Base-by-base conservation (phyloP, 139 green algal species). In the Chloropicon primus region DNA sequence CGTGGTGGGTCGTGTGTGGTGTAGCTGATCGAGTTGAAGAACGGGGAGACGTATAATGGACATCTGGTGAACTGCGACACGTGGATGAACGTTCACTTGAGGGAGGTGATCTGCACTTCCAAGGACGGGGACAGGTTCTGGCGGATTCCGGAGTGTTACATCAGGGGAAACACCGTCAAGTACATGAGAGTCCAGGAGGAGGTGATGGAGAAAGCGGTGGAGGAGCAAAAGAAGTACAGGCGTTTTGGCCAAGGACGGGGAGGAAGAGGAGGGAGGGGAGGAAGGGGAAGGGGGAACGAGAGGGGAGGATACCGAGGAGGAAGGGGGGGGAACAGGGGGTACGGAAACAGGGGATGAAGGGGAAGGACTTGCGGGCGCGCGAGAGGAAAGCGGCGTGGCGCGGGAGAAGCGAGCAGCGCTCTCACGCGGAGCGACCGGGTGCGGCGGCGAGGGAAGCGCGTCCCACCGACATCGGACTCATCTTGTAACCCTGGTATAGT, bases 51-150 rank as follows among this genome's bases (percentile, higher is more conserved):
- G 21, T 98, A 97, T 85, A 99, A 99, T 84, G 95, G 95, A 1
- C 91, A 97, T 74, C 83, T 99, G 78, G 90, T 97, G 22, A 89
- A 90, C 73, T 97, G 92, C 82, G 95, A 99, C 75, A 95, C 89
- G 3, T 99, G 95, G 95, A 99, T 99, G 95, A 99, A 99, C 81
- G 89, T 98, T 10, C 95, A 98, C 72, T 29, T 99, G 17, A 82
- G 87, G 2, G 95, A 98, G 79, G 95, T 98, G 62, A 98, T 99
- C 75, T 98, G 92, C 90, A 98, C 95, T 22, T 95, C 91, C 23
- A 97, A 96, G 86, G 94, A 99, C 71, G 95, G 93, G 1, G 93
- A 98, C 82, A 78, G 89, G 24, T 99, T 99, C 80, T 98, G 88
- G 85, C 88, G 91, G 21, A 96, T 99, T 90, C 87, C 92, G 1